phyloP scores from a whole-genome alignment of 176 grass and related monocot genomes.

The Zea luxurians region DNA sequence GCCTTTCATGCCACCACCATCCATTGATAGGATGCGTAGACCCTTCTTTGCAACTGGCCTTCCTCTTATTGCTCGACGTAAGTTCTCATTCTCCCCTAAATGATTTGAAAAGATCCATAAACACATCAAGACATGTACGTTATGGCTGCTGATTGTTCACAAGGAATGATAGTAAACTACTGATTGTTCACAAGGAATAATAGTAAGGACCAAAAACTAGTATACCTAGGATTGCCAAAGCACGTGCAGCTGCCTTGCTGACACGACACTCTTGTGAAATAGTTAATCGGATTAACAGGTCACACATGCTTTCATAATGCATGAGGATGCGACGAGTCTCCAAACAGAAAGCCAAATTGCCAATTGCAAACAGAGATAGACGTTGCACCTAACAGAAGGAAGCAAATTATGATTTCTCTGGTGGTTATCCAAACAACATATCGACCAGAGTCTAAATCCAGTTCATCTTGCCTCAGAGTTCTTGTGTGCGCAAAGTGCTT shows the following conservation, averaged over 20 bases:
- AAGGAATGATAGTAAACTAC: background rate
- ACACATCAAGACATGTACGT: constrained; percentile 23
- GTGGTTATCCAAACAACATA: constrained; percentile 34
- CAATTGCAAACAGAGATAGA: constrained; percentile 86
- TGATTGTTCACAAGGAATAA: background rate
- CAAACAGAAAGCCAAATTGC: constrained; percentile 96
- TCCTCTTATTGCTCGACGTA: constrained; percentile 85
- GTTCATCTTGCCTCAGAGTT: constrained; percentile 78
- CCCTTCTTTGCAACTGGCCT: constrained; percentile 84
- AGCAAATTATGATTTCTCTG: constrained; percentile 40
- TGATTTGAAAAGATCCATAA: constrained; percentile 26
- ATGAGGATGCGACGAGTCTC: constrained; percentile 85
- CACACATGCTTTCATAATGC: constrained; percentile 81
- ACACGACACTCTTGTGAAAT: constrained; percentile 62
- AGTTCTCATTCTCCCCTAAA: constrained; percentile 93
- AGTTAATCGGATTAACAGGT: constrained; percentile 85
- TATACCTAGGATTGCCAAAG: constrained; percentile 92
- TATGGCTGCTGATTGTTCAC: constrained; percentile 15
- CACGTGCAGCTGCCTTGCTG: constrained; percentile 82
- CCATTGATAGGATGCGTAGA: constrained; percentile 91
- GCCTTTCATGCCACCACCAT: constrained; percentile 99
- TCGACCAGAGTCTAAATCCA: constrained; percentile 42
- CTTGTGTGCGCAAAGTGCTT: constrained; percentile 90
- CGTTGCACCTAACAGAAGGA: constrained; percentile 84
- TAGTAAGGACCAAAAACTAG: constrained; percentile 11